phyloP scores from a whole-genome alignment of 176 grass and related monocot species.

The Raddia distichophylla region DNA sequence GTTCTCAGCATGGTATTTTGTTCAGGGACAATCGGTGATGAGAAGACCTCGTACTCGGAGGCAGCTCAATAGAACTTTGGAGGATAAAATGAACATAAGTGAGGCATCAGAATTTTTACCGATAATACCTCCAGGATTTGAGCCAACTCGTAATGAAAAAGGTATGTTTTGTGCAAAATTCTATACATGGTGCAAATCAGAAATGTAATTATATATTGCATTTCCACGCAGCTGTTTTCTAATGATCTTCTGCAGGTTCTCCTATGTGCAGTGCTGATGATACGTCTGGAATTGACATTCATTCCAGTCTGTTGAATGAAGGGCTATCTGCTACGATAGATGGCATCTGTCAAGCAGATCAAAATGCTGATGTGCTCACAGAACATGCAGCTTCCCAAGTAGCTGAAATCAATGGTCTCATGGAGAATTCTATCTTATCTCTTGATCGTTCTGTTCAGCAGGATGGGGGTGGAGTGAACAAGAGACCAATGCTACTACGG shows the following conservation, averaged over 20 bases:
- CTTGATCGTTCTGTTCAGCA: neutral
- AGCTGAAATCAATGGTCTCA: slow-evolving; percentile 12
- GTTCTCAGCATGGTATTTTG: slow-evolving; percentile 11
- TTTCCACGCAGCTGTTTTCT: neutral
- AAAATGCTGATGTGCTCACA: neutral
- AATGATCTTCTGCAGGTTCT: slow-evolving; percentile 34
- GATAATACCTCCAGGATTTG: slow-evolving; percentile 19
- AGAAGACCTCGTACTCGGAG: neutral
- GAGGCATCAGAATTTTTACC: slow-evolving; percentile 5
- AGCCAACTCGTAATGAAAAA: slow-evolving; percentile 24
- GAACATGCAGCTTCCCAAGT: neutral
- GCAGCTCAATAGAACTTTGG: slow-evolving; percentile 22
- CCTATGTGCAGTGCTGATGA: neutral
- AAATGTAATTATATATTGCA: slow-evolving; percentile 12
- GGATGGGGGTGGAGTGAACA: neutral
- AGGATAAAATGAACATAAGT: slow-evolving; percentile 2
- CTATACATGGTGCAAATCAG: neutral
- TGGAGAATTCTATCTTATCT: neutral
- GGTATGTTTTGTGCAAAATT: slow-evolving; percentile 23
- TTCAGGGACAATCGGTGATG: slow-evolving; percentile 9
- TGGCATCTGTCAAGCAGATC: neutral
- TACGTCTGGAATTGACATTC: neutral
- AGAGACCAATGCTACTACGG: slow-evolving; percentile 23
- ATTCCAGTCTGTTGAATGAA: neutral
- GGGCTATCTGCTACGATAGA: neutral